Base-by-base conservation (phyloP, 441 rosid species). In the Erodium moschatum region DNA sequence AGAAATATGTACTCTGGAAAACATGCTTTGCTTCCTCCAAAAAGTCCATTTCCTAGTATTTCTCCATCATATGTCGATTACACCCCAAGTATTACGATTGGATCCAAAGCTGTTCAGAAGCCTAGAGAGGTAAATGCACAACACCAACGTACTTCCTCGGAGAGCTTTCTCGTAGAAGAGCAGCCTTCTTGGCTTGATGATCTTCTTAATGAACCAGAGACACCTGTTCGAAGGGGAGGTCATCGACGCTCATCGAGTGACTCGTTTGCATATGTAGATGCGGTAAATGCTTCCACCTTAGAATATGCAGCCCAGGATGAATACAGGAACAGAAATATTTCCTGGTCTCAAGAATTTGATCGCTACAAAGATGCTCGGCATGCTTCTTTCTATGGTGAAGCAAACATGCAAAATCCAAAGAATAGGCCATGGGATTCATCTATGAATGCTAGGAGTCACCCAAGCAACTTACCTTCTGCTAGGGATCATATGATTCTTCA, bases 241-340 rank as follows among this genome's bases (percentile, higher is more conserved):
- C 99, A 95, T 85, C 83, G 99, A 65, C 97, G 99, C 42, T 95
- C 98, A 54, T 95, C 99, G 7, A 95, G 99, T 71, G 99, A 95
- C 81, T 92, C 99, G 42, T 92, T 86, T 78, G 97, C 99, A 0
- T 95, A 95, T 69, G 44, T 86, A 70, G 97, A 90, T 75, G 76
- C 72, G 74, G 81, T 84, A 73, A 89, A 87, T 75, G 69, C 82
- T 69, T 77, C 89, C 77, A 88, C 79, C 75, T 67, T 83, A 11
- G 89, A 85, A 73, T 82, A 82, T 79, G 73, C 84, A 64, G 81
- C 83, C 69, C 94, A 82, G 64, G 92, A 90, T 63, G 92, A 87
- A 56, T 78, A 75, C 68, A 81, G 82, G 69, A 79, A 77, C 64
- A 81, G 81, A 76, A 82, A 78, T 74, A 70, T 69, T 52, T 52